Conservation (phyloP, 2,329 filamentous ascomycete genomes). For the Rhynchosporium secalis region DNA sequence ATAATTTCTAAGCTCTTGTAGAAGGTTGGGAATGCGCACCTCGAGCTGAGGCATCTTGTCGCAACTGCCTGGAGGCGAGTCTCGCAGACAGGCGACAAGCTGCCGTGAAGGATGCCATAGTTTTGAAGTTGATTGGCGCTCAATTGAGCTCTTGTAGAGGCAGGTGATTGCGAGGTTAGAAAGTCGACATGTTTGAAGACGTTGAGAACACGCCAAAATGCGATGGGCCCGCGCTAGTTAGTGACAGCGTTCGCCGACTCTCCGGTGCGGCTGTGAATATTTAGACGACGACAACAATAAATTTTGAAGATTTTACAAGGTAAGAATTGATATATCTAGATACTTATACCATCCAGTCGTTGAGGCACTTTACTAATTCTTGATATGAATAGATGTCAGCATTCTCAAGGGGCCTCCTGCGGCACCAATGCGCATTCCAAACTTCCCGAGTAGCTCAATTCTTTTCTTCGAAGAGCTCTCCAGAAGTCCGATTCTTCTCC, state of each 20-base stretch:
- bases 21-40: constrained; percentile 47
- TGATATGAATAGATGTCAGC: constrained; percentile 38
- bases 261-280: constrained; percentile 26
- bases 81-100: constrained; percentile 65
- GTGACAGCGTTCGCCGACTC: constrained; percentile 27
- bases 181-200: constrained; percentile 25
- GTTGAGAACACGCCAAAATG: constrained; percentile 32
- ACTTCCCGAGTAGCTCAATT: constrained; percentile 20
- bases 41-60: constrained; percentile 55
- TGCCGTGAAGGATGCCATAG: constrained; percentile 67
- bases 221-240: constrained; percentile 17
- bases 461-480: constrained; percentile 22
- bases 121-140: constrained; percentile 36
- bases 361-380: constrained; percentile 20
- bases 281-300: constrained; percentile 19
- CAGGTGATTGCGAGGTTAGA: constrained; percentile 19
- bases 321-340: constrained; percentile 12
- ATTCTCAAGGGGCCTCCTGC: constrained; percentile 40
- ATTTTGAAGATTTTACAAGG: constrained; percentile 20
- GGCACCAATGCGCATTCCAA: constrained; percentile 26
- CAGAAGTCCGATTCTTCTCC: constrained; percentile 29
- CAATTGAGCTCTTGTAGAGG: constrained; percentile 35
- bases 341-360: not conserved
- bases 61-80: constrained; percentile 54
- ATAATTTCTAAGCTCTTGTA: constrained; percentile 15